Evolutionary conservation across 2,329 filamentous ascomycete species (phyloP).

Genomic region (Paraconiothyrium sp.): DNA sequence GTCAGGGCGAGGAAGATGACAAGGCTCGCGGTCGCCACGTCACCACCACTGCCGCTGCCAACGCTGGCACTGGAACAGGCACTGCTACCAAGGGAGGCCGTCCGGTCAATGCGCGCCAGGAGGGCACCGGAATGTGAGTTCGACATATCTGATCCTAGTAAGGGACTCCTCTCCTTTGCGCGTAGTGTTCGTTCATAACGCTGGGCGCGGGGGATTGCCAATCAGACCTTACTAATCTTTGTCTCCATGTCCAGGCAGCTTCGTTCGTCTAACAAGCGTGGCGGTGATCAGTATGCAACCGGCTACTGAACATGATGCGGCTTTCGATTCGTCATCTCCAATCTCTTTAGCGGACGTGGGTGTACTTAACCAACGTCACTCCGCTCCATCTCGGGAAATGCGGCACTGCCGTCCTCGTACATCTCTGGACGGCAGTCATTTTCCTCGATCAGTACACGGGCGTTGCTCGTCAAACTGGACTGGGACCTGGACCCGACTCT

Average conservation of each 20-base stretch:
- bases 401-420: conserved; percentile 54
- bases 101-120: conserved; percentile 79
- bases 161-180: conserved; percentile 87
- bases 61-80: conserved; percentile 66
- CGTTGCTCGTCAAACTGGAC: conserved; percentile 47
- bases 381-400: conserved; percentile 54
- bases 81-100: conserved; percentile 71
- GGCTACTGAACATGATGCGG: conserved; percentile 59
- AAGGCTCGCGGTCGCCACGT: conserved; percentile 69
- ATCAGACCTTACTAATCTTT: conserved; percentile 58
- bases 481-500: conserved; percentile 45
- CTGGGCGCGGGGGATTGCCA: conserved; percentile 72
- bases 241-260: conserved; percentile 58
- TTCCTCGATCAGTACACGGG: conserved; percentile 48
- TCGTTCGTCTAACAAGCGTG: conserved; percentile 62
- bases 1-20: conserved; percentile 76
- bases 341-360: conserved; percentile 49
- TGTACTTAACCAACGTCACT: conserved; percentile 41
- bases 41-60: conserved; percentile 71
- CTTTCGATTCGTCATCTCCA: conserved; percentile 53
- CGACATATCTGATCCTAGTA: conserved; percentile 81
- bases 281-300: conserved; percentile 58
- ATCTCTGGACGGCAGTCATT: conserved; percentile 50
- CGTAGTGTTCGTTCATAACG: conserved; percentile 79
- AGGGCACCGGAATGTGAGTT: conserved; percentile 98